Percentiles rank a stretch among this genome's conserved stretches.
Evolutionary conservation across 768 basidiomycete genomes (phyloP).

Genomic region (Boletus vermiculosoides): DNA sequence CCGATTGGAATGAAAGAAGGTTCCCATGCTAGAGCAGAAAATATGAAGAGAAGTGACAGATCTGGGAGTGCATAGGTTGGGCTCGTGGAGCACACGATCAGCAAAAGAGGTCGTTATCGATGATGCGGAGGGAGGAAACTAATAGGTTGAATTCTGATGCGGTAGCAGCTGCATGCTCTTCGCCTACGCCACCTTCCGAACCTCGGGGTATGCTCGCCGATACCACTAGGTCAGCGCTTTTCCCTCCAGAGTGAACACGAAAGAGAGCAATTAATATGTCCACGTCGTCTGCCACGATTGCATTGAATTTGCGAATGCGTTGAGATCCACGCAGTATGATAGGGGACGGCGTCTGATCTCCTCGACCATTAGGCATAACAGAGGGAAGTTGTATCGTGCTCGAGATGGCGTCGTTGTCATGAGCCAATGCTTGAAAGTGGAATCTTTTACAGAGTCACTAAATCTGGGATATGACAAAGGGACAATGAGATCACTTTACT

Average conservation of each 20-base stretch:
- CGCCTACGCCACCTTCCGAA: slow-evolving; percentile 27
- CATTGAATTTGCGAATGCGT: slow-evolving; percentile 74
- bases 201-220: slow-evolving; percentile 79
- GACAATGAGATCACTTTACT: slow-evolving; percentile 51
- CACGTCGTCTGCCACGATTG: slow-evolving; percentile 58
- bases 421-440: slow-evolving; percentile 86
- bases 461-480: slow-evolving; percentile 1
- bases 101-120: slow-evolving; percentile 70
- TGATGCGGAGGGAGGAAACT: slow-evolving; percentile 58
- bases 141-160: slow-evolving; percentile 53
- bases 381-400: slow-evolving; percentile 43
- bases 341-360: slow-evolving; percentile 55
- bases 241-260: slow-evolving; percentile 54
- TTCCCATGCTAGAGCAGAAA: background rate
- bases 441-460: slow-evolving; percentile 51
- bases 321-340: slow-evolving; percentile 70
- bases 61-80: background rate
- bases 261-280: slow-evolving; percentile 79
- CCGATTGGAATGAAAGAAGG: background rate
- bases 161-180: slow-evolving; percentile 31
- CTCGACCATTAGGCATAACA: slow-evolving; percentile 41
- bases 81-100: slow-evolving; percentile 29
- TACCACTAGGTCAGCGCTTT: slow-evolving; percentile 78
- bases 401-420: slow-evolving; percentile 78
- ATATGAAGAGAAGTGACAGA: background rate